A percentile compares a stretch with the other conserved stretches of the same genome.
phyloP scores from a whole-genome alignment of 257 asterid species.

The Marsdenia floribunda region DNA sequence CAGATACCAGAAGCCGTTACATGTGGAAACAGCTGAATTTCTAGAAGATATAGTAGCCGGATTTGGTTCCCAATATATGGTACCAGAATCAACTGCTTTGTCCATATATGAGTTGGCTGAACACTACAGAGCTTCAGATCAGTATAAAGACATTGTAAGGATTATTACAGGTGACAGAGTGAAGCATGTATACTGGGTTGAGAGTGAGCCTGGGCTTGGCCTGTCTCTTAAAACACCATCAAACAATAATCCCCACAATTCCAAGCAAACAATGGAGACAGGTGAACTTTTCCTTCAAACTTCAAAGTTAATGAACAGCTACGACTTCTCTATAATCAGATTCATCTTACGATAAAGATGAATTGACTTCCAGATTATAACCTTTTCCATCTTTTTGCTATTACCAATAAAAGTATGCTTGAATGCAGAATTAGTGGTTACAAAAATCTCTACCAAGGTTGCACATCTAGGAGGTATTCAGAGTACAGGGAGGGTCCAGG shows the following conservation, averaged over 20 bases:
- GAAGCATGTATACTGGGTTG: conserved; percentile 13
- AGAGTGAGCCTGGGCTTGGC: conserved; percentile 16
- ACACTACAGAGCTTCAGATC: conserved; percentile 7
- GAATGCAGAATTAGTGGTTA: conserved; percentile 11
- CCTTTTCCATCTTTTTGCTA: background rate
- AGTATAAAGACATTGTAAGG: conserved; percentile 13
- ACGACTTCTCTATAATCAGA: background rate
- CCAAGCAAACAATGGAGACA: background rate
- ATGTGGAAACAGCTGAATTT: conserved; percentile 15
- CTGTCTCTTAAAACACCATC: conserved; percentile 15
- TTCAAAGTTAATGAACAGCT: background rate
- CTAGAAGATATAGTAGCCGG: conserved; percentile 15
- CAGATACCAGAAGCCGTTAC: conserved; percentile 10
- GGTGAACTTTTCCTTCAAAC: background rate
- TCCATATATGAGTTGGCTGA: conserved; percentile 4
- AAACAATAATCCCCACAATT: background rate
- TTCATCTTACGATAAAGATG: background rate
- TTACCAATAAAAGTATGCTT: no score
- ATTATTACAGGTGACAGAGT: conserved; percentile 2
- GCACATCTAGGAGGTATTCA: conserved; percentile 8
- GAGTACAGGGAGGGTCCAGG: conserved; percentile 15
- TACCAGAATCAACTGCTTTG: conserved; percentile 7
- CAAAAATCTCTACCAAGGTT: conserved; percentile 11
- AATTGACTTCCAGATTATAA: background rate
- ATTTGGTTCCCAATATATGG: conserved; percentile 9